Evolutionary conservation across 306 rosid genomes (phyloP).

Genomic region (Cyamopsis tetragonoloba): DNA sequence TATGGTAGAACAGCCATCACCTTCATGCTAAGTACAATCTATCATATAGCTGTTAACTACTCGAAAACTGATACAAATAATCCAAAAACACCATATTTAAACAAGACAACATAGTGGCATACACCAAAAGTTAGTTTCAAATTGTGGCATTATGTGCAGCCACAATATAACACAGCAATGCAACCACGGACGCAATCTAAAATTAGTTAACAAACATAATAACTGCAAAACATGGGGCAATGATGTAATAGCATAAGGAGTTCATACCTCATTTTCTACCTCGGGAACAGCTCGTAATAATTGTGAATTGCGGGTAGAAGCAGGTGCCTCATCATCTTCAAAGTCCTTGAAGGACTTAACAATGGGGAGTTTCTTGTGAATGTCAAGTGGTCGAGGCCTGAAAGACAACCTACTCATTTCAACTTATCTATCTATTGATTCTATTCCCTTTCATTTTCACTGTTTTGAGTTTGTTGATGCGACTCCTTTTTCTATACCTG

Average conservation of each 20-base stretch:
- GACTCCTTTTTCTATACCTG: constrained; percentile 7
- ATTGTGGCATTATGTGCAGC: too few species aligned
- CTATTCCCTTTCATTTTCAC: constrained; percentile 24
- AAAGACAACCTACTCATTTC: constrained; percentile 55
- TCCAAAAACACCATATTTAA: background rate
- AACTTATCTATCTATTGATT: constrained; percentile 24
- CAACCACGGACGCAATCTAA: too few species aligned
- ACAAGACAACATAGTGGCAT: background rate
- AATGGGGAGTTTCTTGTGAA: constrained; percentile 60
- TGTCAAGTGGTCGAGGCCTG: constrained; percentile 57
- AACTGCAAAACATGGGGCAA: background rate
- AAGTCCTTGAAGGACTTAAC: constrained; percentile 54
- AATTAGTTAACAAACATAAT: background rate
- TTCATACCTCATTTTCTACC: constrained; percentile 39
- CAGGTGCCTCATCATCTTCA: constrained; percentile 47
- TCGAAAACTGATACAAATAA: background rate
- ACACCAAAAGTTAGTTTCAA: too few species aligned
- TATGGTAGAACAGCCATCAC: background rate
- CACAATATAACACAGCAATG: too few species aligned
- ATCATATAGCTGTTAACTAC: constrained; percentile 3
- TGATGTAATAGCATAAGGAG: background rate
- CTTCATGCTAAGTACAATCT: constrained; percentile 16
- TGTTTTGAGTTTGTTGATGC: background rate
- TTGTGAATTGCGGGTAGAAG: constrained; percentile 53
- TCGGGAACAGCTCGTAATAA: constrained; percentile 44